Evolutionary conservation across 495 filamentous ascomycete species (phyloP).

Genomic region (Xylaria palmicola): DNA sequence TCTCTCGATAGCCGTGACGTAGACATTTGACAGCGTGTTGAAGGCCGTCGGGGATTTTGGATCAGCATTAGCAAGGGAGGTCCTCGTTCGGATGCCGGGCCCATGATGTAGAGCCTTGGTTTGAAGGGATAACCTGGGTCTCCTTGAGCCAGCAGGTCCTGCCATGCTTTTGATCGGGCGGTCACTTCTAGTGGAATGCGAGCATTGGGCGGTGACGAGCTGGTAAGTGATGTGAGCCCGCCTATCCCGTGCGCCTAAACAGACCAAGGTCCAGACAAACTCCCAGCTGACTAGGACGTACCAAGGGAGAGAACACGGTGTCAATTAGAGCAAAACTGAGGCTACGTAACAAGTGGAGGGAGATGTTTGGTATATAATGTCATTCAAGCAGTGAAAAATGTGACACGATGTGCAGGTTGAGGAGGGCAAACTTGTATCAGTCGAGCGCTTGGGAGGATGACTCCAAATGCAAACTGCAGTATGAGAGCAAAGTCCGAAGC

Average conservation of each 20-base stretch:
- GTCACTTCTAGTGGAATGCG: background rate
- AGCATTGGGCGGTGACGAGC: conserved; percentile 15
- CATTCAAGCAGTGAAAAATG: background rate
- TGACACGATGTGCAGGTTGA: conserved; percentile 3
- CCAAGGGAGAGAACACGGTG: conserved; percentile 9
- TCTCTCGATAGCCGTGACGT: conserved; percentile 64
- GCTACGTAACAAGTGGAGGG: conserved; percentile 8
- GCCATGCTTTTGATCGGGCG: conserved; percentile 14
- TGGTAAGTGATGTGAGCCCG: background rate
- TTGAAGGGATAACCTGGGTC: conserved; percentile 80
- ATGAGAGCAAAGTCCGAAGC: conserved; percentile 19
- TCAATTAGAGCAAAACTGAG: conserved; percentile 6
- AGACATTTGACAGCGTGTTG: conserved; percentile 81
- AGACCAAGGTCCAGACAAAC: conserved; percentile 12
- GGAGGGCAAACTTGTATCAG: conserved; percentile 8
- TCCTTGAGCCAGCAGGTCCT: conserved; percentile 38
- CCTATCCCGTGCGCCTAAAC: background rate
- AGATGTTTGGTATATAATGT: conserved; percentile 27
- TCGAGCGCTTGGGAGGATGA: conserved; percentile 17
- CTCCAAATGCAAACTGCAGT: conserved; percentile 24
- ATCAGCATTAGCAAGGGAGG: conserved; percentile 44
- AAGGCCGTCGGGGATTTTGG: conserved; percentile 73
- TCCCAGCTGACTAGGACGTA: conserved; percentile 19
- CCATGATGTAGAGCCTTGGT: conserved; percentile 46
- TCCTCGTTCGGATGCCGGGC: conserved; percentile 32